phyloP scores from a whole-genome alignment of 305 asterid genomes.

The Solanum hybrid region DNA sequence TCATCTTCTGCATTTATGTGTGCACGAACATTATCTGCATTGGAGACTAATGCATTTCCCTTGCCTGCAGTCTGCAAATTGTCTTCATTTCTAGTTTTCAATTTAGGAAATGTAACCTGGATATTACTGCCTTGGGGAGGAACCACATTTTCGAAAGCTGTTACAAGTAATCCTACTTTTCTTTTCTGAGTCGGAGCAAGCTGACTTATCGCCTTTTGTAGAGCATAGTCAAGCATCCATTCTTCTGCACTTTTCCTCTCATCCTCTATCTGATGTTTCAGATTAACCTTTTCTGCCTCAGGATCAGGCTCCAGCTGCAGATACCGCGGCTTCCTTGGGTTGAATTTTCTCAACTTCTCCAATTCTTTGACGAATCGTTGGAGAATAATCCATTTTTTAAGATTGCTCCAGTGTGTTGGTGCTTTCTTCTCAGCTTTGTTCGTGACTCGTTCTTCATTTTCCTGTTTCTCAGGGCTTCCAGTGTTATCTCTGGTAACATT shows the following conservation, averaged over 20 bases:
- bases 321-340: slow-evolving; percentile 38
- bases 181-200: slow-evolving; percentile 82
- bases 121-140: slow-evolving; percentile 42
- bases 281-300: slow-evolving; percentile 50
- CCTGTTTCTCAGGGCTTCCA: too few relatives aligned
- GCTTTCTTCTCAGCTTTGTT: not conserved
- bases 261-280: slow-evolving; percentile 51
- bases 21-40: not conserved
- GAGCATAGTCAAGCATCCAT: slow-evolving; percentile 97
- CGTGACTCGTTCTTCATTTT: too few relatives aligned
- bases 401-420: slow-evolving; percentile 79
- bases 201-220: slow-evolving; percentile 65
- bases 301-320: slow-evolving; percentile 43
- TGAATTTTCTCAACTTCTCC: slow-evolving; percentile 60
- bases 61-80: not conserved
- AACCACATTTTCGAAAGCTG: slow-evolving; percentile 76
- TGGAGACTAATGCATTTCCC: not conserved
- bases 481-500: too few relatives aligned
- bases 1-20: not conserved
- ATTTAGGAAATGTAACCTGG: slow-evolving; percentile 19
- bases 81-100: not conserved
- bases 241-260: slow-evolving; percentile 63
- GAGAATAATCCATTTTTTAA: slow-evolving; percentile 82
- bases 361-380: slow-evolving; percentile 67
- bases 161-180: slow-evolving; percentile 71